Conservation (phyloP, 1,139 yeast species). For the Yamadazyma epiphylla region DNA sequence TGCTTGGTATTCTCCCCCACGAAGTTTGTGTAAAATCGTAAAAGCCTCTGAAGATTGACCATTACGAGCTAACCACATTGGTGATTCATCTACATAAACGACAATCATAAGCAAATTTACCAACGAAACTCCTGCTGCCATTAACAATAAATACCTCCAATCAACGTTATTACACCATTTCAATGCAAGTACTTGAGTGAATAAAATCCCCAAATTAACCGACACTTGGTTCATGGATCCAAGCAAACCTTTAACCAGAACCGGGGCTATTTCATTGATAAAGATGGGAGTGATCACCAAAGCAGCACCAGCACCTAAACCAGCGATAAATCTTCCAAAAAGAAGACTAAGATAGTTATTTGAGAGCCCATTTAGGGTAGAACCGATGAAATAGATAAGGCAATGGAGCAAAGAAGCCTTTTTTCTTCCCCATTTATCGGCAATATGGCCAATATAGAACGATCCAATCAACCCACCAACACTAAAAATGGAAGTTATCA, state of each 20-base stretch:
- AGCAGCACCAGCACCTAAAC: slow-evolving; percentile 84
- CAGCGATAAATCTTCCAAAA: slow-evolving; percentile 74
- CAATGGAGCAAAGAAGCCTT: slow-evolving; percentile 55
- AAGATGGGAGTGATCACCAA: slow-evolving; percentile 81
- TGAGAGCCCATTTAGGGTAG: slow-evolving; percentile 56
- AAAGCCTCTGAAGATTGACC: slow-evolving; percentile 32
- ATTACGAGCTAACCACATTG: slow-evolving; percentile 65
- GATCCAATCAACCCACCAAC: slow-evolving; percentile 87
- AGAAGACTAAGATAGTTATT: slow-evolving; percentile 41
- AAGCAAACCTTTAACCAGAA: slow-evolving; percentile 61
- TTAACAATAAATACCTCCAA: slow-evolving; percentile 69
- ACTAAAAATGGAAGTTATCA: slow-evolving; percentile 79
- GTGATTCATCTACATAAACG: slow-evolving; percentile 66
- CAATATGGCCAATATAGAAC: slow-evolving; percentile 63
- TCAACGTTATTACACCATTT: slow-evolving; percentile 57
- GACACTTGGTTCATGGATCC: slow-evolving; percentile 89
- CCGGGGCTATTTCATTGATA: slow-evolving; percentile 77
- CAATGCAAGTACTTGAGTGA: slow-evolving; percentile 74
- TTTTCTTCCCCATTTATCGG: slow-evolving; percentile 67
- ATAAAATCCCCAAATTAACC: slow-evolving; percentile 76
- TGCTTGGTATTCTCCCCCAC: slow-evolving; percentile 39
- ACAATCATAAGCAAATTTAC: slow-evolving; percentile 41
- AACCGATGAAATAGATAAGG: slow-evolving; percentile 60
- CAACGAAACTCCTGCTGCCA: slow-evolving; percentile 55
- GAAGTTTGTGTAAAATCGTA: slow-evolving; percentile 30